phyloP scores from a whole-genome alignment of 345 rosid genomes.

The Carallia pectinifolia region DNA sequence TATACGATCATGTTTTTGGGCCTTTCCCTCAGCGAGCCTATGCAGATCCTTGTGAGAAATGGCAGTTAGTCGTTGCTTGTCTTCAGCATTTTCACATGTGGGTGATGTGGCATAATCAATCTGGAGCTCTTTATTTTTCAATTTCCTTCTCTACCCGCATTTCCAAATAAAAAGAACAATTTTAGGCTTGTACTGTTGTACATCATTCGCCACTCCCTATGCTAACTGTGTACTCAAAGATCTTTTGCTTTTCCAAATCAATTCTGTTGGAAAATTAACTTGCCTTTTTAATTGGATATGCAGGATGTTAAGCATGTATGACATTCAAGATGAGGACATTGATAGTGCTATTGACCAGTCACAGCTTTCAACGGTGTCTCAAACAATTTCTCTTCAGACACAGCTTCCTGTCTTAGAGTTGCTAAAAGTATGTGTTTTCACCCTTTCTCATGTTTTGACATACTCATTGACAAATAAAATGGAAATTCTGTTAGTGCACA shows the following conservation, averaged over 20 bases:
- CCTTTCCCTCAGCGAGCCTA: slow-evolving; percentile 95
- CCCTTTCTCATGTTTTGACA: background rate
- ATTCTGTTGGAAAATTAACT: background rate
- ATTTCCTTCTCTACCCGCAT: background rate
- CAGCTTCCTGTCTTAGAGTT: slow-evolving; percentile 87
- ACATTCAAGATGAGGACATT: slow-evolving; percentile 72
- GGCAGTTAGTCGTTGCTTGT: slow-evolving; percentile 90
- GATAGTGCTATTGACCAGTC: slow-evolving; percentile 58
- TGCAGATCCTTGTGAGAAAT: slow-evolving; percentile 89
- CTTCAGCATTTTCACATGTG: slow-evolving; percentile 95
- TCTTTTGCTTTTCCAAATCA: no score
- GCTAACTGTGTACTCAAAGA: no score
- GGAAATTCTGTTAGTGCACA: background rate
- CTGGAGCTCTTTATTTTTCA: background rate
- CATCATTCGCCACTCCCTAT: no score
- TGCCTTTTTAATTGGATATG: slow-evolving; percentile 13
- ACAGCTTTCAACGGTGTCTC: slow-evolving; percentile 41
- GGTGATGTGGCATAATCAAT: slow-evolving; percentile 23
- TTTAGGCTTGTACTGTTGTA: no score
- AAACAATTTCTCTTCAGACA: slow-evolving; percentile 56
- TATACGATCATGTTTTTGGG: slow-evolving; percentile 87
- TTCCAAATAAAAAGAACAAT: background rate
- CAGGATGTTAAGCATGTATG: slow-evolving; percentile 90
- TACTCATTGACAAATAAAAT: background rate
- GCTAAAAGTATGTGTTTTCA: slow-evolving; percentile 58